Evolutionary conservation across 2,329 filamentous ascomycete genomes (phyloP), one percentile per base, ranked within the genome.

Genomic region (Clarireedia sp.): DNA sequence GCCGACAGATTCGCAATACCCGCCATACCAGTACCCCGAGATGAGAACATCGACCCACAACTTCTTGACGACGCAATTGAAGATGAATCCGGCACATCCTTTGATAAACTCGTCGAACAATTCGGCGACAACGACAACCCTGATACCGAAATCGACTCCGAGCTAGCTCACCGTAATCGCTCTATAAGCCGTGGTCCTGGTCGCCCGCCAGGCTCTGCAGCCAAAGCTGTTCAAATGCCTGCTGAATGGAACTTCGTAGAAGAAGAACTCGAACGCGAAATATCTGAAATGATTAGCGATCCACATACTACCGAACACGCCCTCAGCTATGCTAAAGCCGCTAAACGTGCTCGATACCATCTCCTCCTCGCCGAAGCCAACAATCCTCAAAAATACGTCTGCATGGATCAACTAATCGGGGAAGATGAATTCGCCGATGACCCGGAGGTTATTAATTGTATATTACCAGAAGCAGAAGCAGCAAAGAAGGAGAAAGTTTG

Each of bases 401-500:
- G 76, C 19, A 82, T 83, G 75, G 76, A 80, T 24, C 77, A 79
- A 6, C 82, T 87, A 52, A 85, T 95, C 19, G 82, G 79, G 50
- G 87, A 88, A 56, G 81, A 87, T 56, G 91, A 96, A 67, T 96
- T 97, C 66, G 88, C 85, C 38, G 84, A 95, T 63, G 94, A 99
- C 60, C 86, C 85, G 0, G 94, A 99, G 70, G 90, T 99, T 5
- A 74, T 79, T 57, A 87, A 87, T 64, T 96, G 91, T 66, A 72
- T 90, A 37, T 77, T 97, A 5, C 80, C 79, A 0, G 80, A 85
- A 1, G 80, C 82, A 3, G 91, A 97, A 72, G 81, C 85, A 2
- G 80, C 80, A 36, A 82, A 90, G 67, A 97, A 96, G 70, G 91
- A 96, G 70, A 83, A 84, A 57, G 88, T 97, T 51, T 99, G 94